These are phyloP conservation scores for Stachybotrys elegans DNA, from an alignment of 2,329 filamentous ascomycete species.

Conservation along the genomic window DNA sequence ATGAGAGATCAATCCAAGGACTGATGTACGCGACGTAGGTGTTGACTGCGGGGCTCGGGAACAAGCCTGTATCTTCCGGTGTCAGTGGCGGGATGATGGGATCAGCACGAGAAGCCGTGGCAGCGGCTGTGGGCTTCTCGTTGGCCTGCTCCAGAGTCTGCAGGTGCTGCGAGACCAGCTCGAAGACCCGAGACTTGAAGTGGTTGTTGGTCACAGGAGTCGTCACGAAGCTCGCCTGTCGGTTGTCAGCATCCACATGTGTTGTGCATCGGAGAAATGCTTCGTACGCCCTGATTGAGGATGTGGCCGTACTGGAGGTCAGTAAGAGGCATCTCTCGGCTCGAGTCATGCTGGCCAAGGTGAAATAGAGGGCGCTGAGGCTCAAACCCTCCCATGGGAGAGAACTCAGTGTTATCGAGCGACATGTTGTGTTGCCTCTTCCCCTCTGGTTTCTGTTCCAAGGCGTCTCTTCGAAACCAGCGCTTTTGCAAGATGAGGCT, in stretches of 20 bases:
- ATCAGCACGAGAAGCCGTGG: slow-evolving; percentile 43
- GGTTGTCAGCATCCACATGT: slow-evolving; percentile 11
- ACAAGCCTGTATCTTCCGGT: slow-evolving; percentile 71
- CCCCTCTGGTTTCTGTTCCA: too few relatives aligned
- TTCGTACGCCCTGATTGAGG: slow-evolving; percentile 62
- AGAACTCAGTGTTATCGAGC: slow-evolving; percentile 14
- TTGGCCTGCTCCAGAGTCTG: slow-evolving; percentile 36
- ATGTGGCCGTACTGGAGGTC: slow-evolving; percentile 62
- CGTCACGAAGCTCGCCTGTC: slow-evolving; percentile 73
- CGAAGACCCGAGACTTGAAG: slow-evolving; percentile 65
- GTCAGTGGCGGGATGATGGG: slow-evolving; percentile 65
- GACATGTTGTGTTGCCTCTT: too few relatives aligned
- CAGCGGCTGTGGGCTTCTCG: slow-evolving; percentile 31
- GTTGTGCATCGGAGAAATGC: slow-evolving; percentile 1
- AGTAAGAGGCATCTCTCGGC: slow-evolving; percentile 53
- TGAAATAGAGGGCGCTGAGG: slow-evolving; percentile 49
- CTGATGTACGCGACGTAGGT: slow-evolving; percentile 78
- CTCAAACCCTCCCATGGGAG: slow-evolving; percentile 19
- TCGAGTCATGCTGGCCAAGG: slow-evolving; percentile 69
- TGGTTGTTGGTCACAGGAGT: slow-evolving; percentile 70
- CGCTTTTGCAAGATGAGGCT: too few relatives aligned
- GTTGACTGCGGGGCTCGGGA: slow-evolving; percentile 62
- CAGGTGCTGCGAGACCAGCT: slow-evolving; percentile 53
- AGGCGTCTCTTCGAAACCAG: too few relatives aligned
- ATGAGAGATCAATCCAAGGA: slow-evolving; percentile 88